Percentiles rank a stretch among this genome's conserved stretches.
Evolutionary conservation across 2,329 filamentous ascomycete genomes (phyloP).

Genomic region (Exophiala sp.): DNA sequence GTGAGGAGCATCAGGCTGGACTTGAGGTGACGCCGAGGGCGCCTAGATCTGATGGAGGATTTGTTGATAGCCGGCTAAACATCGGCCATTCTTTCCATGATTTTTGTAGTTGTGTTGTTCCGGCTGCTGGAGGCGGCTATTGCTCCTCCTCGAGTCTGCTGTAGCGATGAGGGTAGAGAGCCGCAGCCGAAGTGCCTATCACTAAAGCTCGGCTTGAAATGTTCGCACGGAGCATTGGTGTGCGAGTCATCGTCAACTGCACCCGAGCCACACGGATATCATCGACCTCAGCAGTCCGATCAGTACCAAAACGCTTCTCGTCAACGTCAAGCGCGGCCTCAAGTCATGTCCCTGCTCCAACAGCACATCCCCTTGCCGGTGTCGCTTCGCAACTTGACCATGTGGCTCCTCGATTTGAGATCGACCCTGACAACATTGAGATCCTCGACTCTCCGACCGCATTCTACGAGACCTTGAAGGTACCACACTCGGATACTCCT

Average conservation of each 20-base stretch:
- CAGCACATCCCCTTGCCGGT: constrained; percentile 54
- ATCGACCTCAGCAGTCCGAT: constrained; percentile 9
- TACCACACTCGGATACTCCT: constrained; percentile 34
- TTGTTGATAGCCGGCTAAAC: too few species aligned
- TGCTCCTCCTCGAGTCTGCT: too few species aligned
- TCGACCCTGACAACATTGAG: constrained; percentile 73
- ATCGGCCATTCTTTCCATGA: too few species aligned
- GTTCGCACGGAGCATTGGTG: constrained; percentile 23
- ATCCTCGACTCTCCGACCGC: constrained; percentile 78
- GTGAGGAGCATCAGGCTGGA: too few species aligned
- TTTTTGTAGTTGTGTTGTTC: too few species aligned
- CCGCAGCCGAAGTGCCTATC: too few species aligned
- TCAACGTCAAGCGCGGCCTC: constrained; percentile 14
- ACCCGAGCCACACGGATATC: constrained; percentile 6
- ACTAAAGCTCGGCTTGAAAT: constrained; percentile 10
- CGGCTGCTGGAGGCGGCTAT: too few species aligned
- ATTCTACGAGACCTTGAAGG: constrained; percentile 90
- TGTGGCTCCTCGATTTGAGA: constrained; percentile 84
- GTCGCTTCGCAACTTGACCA: constrained; percentile 76
- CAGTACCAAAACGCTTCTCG: constrained; percentile 16
- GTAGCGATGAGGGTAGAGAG: too few species aligned
- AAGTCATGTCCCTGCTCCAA: constrained; percentile 27
- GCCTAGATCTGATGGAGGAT: too few species aligned
- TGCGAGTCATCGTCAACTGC: constrained; percentile 24
- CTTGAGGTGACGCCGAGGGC: too few species aligned